Evolutionary conservation across 495 filamentous ascomycete genomes (phyloP).

Genomic region (Paragyromitra xinjiangensis): DNA sequence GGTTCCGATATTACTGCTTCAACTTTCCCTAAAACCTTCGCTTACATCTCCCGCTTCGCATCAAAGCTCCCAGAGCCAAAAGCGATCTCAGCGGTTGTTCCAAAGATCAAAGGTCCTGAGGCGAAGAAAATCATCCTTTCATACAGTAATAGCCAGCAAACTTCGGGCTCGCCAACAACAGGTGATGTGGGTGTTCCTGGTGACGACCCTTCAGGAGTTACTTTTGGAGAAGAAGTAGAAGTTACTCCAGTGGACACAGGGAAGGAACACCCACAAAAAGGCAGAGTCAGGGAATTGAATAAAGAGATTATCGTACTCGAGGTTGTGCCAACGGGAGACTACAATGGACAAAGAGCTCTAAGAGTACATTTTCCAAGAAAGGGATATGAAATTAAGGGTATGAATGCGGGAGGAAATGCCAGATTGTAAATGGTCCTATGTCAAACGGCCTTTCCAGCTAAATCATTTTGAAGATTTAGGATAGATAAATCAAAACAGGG

Average conservation of each 20-base stretch:
- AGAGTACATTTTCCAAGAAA: constrained; percentile 67
- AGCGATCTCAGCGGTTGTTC: constrained; percentile 16
- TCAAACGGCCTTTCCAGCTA: not conserved
- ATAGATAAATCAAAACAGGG: too few species aligned
- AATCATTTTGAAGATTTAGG: too few species aligned
- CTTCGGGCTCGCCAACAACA: constrained; percentile 43
- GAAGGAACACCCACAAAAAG: constrained; percentile 64
- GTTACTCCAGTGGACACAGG: constrained; percentile 69
- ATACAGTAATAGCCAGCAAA: constrained; percentile 52
- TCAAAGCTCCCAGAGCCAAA: constrained; percentile 15
- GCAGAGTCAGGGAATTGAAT: constrained; percentile 63
- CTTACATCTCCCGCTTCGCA: constrained; percentile 67
- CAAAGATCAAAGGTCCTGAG: constrained; percentile 63
- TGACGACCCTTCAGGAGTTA: constrained; percentile 61
- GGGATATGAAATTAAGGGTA: constrained; percentile 63
- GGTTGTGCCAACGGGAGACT: constrained; percentile 58
- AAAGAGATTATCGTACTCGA: constrained; percentile 65
- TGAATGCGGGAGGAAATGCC: constrained; percentile 19
- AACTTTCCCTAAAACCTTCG: constrained; percentile 65
- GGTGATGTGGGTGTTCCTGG: constrained; percentile 58
- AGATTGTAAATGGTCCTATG: constrained; percentile 15
- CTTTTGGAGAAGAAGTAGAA: constrained; percentile 62
- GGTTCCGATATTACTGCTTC: constrained; percentile 59
- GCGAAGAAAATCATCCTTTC: constrained; percentile 61
- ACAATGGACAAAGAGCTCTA: constrained; percentile 55